These are phyloP conservation scores for Asterella californica DNA, from an alignment of 225 moss, liverwort and hornwort species.

Conservation along the genomic window DNA sequence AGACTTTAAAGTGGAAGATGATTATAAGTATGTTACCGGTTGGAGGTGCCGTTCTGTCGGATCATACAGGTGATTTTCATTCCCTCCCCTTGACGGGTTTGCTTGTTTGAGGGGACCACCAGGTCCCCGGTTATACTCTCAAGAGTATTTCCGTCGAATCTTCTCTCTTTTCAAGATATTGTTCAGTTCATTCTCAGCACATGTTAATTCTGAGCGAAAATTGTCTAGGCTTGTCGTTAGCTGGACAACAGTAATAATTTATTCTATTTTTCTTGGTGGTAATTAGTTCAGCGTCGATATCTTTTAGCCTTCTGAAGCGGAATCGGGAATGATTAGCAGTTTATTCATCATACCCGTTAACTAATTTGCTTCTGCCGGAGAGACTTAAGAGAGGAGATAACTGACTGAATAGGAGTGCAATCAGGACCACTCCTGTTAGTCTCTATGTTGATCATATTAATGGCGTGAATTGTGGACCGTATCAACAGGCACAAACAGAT, in stretches of 20 bases:
- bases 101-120: background rate
- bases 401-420: background rate
- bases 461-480: background rate
- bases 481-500: slow-evolving; percentile 53
- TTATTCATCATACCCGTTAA: background rate
- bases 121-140: background rate
- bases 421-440: no score
- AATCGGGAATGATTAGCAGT: background rate
- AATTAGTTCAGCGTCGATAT: no score
- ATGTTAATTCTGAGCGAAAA: background rate
- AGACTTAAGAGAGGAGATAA: background rate
- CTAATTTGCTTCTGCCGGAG: background rate
- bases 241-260: no score
- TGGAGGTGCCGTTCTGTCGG: slow-evolving; percentile 97
- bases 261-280: no score
- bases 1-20: slow-evolving; percentile 18
- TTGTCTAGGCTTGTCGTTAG: background rate
- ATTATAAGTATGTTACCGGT: slow-evolving; percentile 24
- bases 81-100: background rate
- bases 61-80: slow-evolving; percentile 41
- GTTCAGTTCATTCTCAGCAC: background rate
- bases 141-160: background rate
- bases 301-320: no score
- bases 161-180: background rate
- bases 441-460: background rate